Percentiles rank a stretch among this genome's conserved stretches.
These are phyloP conservation scores for Candida ficus DNA, from an alignment of 805 yeast genomes.

Conservation along the genomic window DNA sequence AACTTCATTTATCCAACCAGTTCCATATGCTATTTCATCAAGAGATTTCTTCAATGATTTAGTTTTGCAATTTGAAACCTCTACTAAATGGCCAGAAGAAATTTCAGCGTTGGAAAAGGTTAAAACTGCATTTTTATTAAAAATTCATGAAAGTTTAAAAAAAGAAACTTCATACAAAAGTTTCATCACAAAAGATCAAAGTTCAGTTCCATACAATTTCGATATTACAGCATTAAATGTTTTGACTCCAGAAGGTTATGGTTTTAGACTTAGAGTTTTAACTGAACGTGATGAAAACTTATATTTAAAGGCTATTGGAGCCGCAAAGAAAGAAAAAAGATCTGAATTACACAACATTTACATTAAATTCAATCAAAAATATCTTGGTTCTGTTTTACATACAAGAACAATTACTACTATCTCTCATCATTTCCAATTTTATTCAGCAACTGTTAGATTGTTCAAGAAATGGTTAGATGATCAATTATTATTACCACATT, in stretches of 20 bases:
- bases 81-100: constrained; percentile 96
- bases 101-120: constrained; percentile 78
- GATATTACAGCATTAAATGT: constrained; percentile 56
- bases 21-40: constrained; percentile 68
- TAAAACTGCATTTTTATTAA: constrained; percentile 82
- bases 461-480: constrained; percentile 88
- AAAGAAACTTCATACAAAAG: constrained; percentile 51
- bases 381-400: constrained; percentile 68
- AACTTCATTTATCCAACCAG: constrained; percentile 74
- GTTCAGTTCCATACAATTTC: constrained; percentile 57
- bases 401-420: constrained; percentile 72
- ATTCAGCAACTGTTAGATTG: constrained; percentile 74
- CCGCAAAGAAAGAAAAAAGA: constrained; percentile 55
- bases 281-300: constrained; percentile 81
- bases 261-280: constrained; percentile 69
- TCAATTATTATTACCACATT: constrained; percentile 67
- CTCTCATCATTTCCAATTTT: constrained; percentile 65
- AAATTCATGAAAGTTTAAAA: constrained; percentile 46
- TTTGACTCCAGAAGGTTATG: constrained; percentile 85
- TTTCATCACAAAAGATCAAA: constrained; percentile 59
- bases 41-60: constrained; percentile 80
- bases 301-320: constrained; percentile 65
- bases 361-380: constrained; percentile 57
- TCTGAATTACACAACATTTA: constrained; percentile 56
- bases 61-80: constrained; percentile 81